These are phyloP conservation scores for Xylariaceae sp. DNA, from an alignment of 2,329 filamentous ascomycete genomes.

Conservation along the genomic window DNA sequence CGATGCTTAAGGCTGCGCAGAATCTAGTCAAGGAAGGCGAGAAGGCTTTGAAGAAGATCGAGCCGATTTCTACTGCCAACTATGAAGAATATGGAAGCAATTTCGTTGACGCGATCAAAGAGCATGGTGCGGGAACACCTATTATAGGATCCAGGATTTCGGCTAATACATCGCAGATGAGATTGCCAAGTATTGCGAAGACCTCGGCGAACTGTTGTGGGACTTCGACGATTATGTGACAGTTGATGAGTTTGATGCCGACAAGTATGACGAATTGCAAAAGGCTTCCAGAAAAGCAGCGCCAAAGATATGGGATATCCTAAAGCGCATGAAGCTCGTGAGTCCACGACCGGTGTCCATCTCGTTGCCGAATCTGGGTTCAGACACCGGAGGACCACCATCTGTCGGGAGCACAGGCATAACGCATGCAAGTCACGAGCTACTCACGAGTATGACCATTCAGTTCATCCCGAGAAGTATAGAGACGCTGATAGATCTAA, in stretches of 20 bases:
- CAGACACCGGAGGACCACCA: constrained; percentile 8
- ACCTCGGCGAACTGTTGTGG: constrained; percentile 50
- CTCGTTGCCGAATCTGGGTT: constrained; percentile 16
- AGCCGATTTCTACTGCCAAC: constrained; percentile 47
- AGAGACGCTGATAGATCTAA: constrained; percentile 24
- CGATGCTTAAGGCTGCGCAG: constrained; percentile 49
- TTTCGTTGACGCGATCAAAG: constrained; percentile 50
- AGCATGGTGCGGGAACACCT: constrained; percentile 43
- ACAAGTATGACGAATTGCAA: constrained; percentile 47
- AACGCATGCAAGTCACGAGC: constrained; percentile 12
- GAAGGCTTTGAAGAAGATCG: constrained; percentile 46
- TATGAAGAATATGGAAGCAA: constrained; percentile 45
- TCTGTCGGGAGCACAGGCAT: constrained; percentile 2
- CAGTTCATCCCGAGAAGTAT: constrained; percentile 18
- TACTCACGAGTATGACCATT: constrained; percentile 23
- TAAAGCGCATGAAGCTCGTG: constrained; percentile 52
- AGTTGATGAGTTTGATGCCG: constrained; percentile 46
- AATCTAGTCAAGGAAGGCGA: constrained; percentile 46
- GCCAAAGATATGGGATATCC: constrained; percentile 45
- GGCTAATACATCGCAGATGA: constrained; percentile 36
- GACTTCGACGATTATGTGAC: constrained; percentile 55
- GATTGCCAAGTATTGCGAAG: constrained; percentile 44
- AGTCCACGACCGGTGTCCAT: constrained; percentile 17
- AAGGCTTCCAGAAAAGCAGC: constrained; percentile 46
- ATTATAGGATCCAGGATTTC: constrained; percentile 1